Base-by-base conservation (phyloP, 2,329 filamentous ascomycete species). In the Fusarium pseudoanthophilum region DNA sequence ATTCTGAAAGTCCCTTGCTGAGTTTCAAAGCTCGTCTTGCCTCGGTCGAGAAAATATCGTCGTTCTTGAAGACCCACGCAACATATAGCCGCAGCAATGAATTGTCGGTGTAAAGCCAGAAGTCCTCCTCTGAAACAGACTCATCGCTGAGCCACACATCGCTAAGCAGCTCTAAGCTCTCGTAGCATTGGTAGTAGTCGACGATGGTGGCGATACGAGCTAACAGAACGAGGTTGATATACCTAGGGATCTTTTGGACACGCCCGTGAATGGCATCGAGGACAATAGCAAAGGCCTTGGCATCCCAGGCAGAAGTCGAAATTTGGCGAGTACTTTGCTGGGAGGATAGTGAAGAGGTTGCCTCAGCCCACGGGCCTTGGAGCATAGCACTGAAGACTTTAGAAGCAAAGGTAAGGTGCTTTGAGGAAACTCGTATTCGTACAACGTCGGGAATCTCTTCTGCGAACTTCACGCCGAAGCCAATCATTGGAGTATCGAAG, bases 141-240 rank as follows among this genome's bases (percentile, higher is more conserved):
- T n/a, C n/a, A n/a, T n/a, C n/a, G n/a, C n/a, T n/a, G n/a, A n/a
- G n/a, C n/a, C n/a, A n/a, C n/a, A n/a, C n/a, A n/a, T n/a, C n/a
- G n/a, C n/a, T n/a, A n/a, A n/a, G n/a, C n/a, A n/a, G 34, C 14
- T 52, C 48, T 15, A 60, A 10, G 0, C 14, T 30, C 0, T 74
- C 69, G 6, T 68, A 45, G 5, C 46, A 62, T 5, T 64, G 34
- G 5, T 73, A 74, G 15, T 73, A 60, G 11, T 73, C 69, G 15
- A 65, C 53, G 0, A 74, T 37, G 2, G 64, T 59, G 5, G 62
- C 53, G 8, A 74, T 37, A 2, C 69, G 59, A 15, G 56, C 30
- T 0, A 74, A 9, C 0, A 61, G 63, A 4, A 42, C 5, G 2
- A 71, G 9, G 7, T 14, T 51, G 9, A 68, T 2, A 0, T 39